phyloP scores from a whole-genome alignment of 2,329 filamentous ascomycete species.

The Alternaria metachromatica region DNA sequence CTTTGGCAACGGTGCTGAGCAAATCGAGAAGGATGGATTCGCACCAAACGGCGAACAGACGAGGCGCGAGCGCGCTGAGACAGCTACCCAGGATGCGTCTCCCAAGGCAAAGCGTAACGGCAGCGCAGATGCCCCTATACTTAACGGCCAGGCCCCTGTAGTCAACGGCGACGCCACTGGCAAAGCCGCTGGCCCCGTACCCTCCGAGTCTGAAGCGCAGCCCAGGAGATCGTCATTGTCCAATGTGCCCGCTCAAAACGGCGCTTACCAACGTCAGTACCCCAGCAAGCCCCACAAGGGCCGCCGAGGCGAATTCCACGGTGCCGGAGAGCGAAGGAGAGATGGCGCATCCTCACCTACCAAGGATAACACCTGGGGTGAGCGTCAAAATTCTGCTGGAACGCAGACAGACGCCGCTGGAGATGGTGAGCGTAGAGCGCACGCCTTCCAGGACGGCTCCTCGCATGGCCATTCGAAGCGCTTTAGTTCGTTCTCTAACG shows the following conservation, averaged over 20 bases:
- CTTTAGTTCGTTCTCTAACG: slow-evolving; percentile 45
- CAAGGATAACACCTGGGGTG: slow-evolving; percentile 40
- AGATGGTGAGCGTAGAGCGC: slow-evolving; percentile 41
- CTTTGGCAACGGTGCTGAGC: slow-evolving; percentile 49
- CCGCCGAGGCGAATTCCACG: slow-evolving; percentile 39
- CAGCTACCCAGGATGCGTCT: slow-evolving; percentile 35
- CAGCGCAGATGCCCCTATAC: slow-evolving; percentile 39
- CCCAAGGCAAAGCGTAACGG: slow-evolving; percentile 46
- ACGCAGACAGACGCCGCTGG: slow-evolving; percentile 45
- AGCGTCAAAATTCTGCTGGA: slow-evolving; percentile 39
- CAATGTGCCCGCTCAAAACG: slow-evolving; percentile 29
- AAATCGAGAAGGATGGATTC: slow-evolving; percentile 47
- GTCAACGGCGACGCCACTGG: slow-evolving; percentile 32
- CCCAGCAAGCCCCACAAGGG: slow-evolving; percentile 38
- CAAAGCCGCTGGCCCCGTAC: slow-evolving; percentile 23
- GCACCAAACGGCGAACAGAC: slow-evolving; percentile 40
- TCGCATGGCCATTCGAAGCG: slow-evolving; percentile 38
- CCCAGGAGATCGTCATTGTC: slow-evolving; percentile 28
- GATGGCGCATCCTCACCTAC: slow-evolving; percentile 41
- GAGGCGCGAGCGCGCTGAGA: slow-evolving; percentile 21
- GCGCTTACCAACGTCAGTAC: slow-evolving; percentile 40
- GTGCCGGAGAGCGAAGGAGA: slow-evolving; percentile 39
- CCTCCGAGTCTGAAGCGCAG: slow-evolving; percentile 33
- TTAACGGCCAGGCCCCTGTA: slow-evolving; percentile 35
- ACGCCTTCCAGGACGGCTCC: slow-evolving; percentile 37